Evolutionary conservation across 1,284 basidiomycete species (phyloP).

Genomic region (Coniferiporia weirii): DNA sequence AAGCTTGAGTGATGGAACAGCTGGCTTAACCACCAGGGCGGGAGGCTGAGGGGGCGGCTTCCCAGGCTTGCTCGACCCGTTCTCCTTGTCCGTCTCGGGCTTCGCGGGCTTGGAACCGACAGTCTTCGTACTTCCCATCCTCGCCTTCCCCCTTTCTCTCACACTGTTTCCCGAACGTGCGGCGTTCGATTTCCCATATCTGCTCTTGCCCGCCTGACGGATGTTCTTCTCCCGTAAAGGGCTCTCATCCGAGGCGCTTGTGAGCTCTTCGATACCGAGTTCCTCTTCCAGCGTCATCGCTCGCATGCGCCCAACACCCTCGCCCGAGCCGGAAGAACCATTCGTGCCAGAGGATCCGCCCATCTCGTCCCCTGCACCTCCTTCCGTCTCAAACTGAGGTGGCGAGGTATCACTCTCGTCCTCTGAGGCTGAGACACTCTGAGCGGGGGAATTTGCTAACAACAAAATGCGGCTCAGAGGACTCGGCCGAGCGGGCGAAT

Average conservation of each 20-base stretch:
- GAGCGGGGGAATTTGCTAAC: slow-evolving; percentile 54
- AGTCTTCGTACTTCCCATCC: slow-evolving; percentile 23
- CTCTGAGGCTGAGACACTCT: background rate
- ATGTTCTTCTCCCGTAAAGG: slow-evolving; percentile 42
- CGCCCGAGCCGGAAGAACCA: slow-evolving; percentile 9
- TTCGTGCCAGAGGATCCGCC: slow-evolving; percentile 26
- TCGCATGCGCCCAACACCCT: background rate
- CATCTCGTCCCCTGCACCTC: slow-evolving; percentile 22
- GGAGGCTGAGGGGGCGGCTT: background rate
- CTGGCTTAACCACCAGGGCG: background rate
- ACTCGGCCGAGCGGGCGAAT: slow-evolving; percentile 71
- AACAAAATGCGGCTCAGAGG: slow-evolving; percentile 70
- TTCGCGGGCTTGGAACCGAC: background rate
- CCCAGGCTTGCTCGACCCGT: background rate
- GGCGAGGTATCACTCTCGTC: background rate
- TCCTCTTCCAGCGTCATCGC: slow-evolving; percentile 16
- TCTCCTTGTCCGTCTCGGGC: slow-evolving; percentile 12
- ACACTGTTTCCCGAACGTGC: slow-evolving; percentile 22
- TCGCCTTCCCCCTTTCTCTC: slow-evolving; percentile 17
- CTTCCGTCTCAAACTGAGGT: background rate
- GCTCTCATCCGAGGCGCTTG: slow-evolving; percentile 25
- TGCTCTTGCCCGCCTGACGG: slow-evolving; percentile 6
- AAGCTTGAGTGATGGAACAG: slow-evolving; percentile 1
- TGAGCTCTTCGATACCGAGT: slow-evolving; percentile 12
- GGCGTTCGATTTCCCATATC: slow-evolving; percentile 14